Base-by-base conservation (phyloP, 495 filamentous ascomycete species). In the Rostrohypoxylon terebratum region DNA sequence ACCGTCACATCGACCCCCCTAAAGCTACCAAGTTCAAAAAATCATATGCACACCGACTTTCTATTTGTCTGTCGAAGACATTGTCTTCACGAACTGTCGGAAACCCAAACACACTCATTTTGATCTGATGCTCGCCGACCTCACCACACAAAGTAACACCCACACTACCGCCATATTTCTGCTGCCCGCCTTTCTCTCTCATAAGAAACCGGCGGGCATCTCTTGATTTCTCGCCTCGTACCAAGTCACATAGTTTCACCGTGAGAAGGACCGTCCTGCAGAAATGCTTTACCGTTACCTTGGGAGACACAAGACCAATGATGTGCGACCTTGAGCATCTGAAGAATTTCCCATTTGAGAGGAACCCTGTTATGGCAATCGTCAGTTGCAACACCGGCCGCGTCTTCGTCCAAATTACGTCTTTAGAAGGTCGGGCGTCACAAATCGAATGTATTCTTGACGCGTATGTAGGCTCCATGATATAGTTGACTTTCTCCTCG, bases 41-140 rank as follows among this genome's bases (percentile, higher is more conserved):
- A 70, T 74, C 66, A 74, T 74, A 74, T 74, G 71, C 71, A 70
- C 71, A 74, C 71, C 71, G 71, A 74, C 71, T 74, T 74, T 74
- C 71, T 50, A 67, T 54, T 69, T 47, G 53, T 38, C 44, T 21
- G 53, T 55, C 59, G 55, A 51, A 74, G 63, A 63, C 71, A 70
- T 74, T 70, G 34, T 59, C 71, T 59, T 50, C 71, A 45, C 45
- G 36, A 74, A 74, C 59, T 67, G 71, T 69, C 71, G 71, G 71
- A 57, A 36, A 59, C 23, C 62, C 44, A 53, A 62, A 63, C 66
- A 67, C 44, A 21, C 66, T 25, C 66, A 62, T 59, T 65, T 63
- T 65, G 66, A 70, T 63, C 38, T 65, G 47, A 58, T 69, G 45
- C 62, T 70, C 66, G 66, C 71, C 71, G 61, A 74, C 67, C 71